phyloP scores from a whole-genome alignment of 768 basidiomycete species.

The Agaricus bisporus region DNA sequence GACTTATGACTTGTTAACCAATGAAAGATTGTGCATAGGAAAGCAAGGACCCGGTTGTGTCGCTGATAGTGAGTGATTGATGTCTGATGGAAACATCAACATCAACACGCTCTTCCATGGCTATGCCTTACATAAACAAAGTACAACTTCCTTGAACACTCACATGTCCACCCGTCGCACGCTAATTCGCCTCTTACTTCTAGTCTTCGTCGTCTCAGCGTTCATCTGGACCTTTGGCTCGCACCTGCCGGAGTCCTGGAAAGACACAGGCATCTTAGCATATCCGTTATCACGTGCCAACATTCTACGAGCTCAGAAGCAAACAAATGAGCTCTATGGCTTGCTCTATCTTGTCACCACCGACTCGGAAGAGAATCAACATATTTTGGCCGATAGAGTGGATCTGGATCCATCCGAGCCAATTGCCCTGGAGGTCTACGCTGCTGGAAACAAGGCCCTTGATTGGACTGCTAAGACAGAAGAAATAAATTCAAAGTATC shows the following conservation, averaged over 20 bases:
- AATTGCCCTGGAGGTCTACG: constrained; percentile 49
- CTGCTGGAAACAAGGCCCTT: constrained; percentile 34
- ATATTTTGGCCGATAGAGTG: constrained; percentile 31
- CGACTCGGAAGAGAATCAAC: constrained; percentile 27
- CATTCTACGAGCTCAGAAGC: constrained; percentile 27
- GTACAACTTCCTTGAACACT: neutral
- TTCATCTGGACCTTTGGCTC: constrained; percentile 35
- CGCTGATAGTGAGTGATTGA: neutral
- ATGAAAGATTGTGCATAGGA: neutral
- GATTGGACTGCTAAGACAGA: constrained; percentile 40
- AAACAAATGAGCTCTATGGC: constrained; percentile 57
- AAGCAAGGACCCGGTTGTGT: neutral
- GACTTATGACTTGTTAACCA: neutral
- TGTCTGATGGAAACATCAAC: too few species aligned
- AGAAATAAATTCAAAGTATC: constrained; percentile 42
- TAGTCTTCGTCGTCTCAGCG: constrained; percentile 29
- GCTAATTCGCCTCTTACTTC: constrained; percentile 28
- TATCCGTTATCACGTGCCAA: constrained; percentile 29
- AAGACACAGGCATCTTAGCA: constrained; percentile 25
- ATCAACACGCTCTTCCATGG: neutral
- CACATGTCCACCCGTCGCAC: constrained; percentile 28
- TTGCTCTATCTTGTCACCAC: constrained; percentile 61
- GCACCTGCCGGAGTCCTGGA: constrained; percentile 28
- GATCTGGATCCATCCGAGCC: constrained; percentile 41
- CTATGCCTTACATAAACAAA: constrained; percentile 9